Percentiles rank a stretch among this genome's conserved stretches.
These are phyloP conservation scores for Rhodotorula glutinis DNA, from an alignment of 1,284 basidiomycete species.

Conservation along the genomic window DNA sequence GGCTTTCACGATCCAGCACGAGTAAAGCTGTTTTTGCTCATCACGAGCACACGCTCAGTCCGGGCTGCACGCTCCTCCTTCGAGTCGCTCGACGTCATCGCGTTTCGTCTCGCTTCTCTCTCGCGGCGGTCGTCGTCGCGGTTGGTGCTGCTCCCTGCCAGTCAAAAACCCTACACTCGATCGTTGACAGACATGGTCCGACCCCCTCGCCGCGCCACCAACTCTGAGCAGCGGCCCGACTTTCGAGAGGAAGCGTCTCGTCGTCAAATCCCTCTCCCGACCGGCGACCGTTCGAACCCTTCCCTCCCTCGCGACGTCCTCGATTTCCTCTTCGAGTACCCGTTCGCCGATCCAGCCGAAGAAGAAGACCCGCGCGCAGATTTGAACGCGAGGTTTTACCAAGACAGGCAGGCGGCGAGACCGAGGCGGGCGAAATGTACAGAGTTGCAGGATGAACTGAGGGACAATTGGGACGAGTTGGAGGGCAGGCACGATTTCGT, in stretches of 20 bases:
- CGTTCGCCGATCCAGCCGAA: not conserved
- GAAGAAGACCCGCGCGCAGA: not conserved
- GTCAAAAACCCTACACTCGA: not conserved
- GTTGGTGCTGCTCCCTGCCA: not conserved
- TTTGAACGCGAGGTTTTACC: slow-evolving; percentile 20
- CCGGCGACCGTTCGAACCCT: too few species aligned
- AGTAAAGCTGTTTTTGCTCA: too few species aligned
- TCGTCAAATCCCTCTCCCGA: slow-evolving; percentile 2
- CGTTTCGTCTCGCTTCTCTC: not conserved
- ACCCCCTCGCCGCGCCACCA: too few species aligned
- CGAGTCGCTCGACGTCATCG: not conserved
- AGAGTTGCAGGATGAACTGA: slow-evolving; percentile 25
- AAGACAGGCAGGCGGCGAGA: slow-evolving; percentile 6
- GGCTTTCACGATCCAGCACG: too few species aligned
- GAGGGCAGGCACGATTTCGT: slow-evolving; percentile 35
- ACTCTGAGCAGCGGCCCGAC: too few species aligned
- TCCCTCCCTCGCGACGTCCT: slow-evolving; percentile 24
- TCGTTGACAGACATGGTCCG: not conserved
- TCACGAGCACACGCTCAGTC: too few species aligned
- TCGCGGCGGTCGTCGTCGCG: not conserved
- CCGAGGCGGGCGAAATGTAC: slow-evolving; percentile 9
- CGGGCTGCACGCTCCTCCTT: too few species aligned
- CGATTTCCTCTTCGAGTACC: slow-evolving; percentile 22
- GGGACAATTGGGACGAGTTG: slow-evolving; percentile 26
- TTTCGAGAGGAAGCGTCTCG: not conserved